Evolutionary conservation across 768 basidiomycete genomes (phyloP).

Genomic region (Boletales sp.): DNA sequence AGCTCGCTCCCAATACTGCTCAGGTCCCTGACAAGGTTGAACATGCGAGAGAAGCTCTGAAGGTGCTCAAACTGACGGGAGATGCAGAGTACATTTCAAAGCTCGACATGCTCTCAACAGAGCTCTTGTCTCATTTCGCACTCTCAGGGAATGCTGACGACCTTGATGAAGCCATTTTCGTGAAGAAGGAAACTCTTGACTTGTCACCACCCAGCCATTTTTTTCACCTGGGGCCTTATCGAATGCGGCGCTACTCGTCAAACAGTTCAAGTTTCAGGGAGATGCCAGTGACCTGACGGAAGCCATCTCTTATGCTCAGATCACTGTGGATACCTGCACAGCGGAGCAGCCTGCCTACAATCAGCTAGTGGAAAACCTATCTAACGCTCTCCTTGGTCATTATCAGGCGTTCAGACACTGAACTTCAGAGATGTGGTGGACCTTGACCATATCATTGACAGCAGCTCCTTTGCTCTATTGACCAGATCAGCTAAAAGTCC

Average conservation of each 20-base stretch:
- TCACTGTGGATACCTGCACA: conserved; percentile 8
- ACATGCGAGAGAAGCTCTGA: conserved; percentile 8
- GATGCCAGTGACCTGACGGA: conserved; percentile 18
- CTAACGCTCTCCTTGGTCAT: conserved; percentile 15
- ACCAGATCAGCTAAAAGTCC: conserved; percentile 1
- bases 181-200: conserved; percentile 12
- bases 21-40: conserved; percentile 8
- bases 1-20: too few relatives aligned
- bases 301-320: conserved; percentile 15
- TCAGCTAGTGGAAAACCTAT: conserved; percentile 13
- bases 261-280: conserved; percentile 20
- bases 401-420: conserved; percentile 10
- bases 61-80: conserved; percentile 1
- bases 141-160: conserved; percentile 20
- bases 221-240: not conserved
- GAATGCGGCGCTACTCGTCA: not conserved
- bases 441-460: conserved; percentile 15
- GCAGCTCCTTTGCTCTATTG: conserved; percentile 5
- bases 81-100: conserved; percentile 6
- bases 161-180: conserved; percentile 23
- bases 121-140: conserved; percentile 22
- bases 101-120: conserved; percentile 6
- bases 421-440: conserved; percentile 18
- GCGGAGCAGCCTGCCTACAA: conserved; percentile 11
- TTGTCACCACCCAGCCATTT: conserved; percentile 20